These are phyloP conservation scores for Epichloe elymi DNA, from an alignment of 2,329 filamentous ascomycete genomes.

Conservation along the genomic window DNA sequence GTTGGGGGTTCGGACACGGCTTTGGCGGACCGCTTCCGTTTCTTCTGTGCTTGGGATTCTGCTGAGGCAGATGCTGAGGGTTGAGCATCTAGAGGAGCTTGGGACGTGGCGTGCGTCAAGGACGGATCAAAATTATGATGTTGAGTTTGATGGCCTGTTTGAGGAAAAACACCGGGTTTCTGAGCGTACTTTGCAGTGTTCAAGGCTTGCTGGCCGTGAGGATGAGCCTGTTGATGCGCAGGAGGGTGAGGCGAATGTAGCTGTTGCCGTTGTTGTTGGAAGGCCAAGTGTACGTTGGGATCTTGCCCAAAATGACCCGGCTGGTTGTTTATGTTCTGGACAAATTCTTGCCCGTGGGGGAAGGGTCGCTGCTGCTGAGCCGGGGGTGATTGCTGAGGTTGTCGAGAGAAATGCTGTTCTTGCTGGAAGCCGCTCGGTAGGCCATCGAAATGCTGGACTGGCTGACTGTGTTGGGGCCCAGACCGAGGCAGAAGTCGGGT, in stretches of 20 bases:
- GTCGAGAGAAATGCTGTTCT: conserved; percentile 14
- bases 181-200: conserved; percentile 7
- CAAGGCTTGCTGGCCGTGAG: conserved; percentile 13
- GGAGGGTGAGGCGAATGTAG: conserved; percentile 5
- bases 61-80: conserved; percentile 4
- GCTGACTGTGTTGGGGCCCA: conserved; percentile 19
- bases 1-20: background rate
- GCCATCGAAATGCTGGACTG: conserved; percentile 20
- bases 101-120: conserved; percentile 1
- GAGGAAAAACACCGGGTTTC: background rate
- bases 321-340: conserved; percentile 4
- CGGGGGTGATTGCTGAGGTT: conserved; percentile 18
- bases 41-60: conserved; percentile 21
- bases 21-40: conserved; percentile 24
- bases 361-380: conserved; percentile 2
- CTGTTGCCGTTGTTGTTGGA: conserved; percentile 9
- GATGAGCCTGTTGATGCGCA: conserved; percentile 14
- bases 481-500: conserved; percentile 21
- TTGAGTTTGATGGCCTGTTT: conserved; percentile 7
- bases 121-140: conserved; percentile 2
- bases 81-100: background rate
- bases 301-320: conserved; percentile 4
- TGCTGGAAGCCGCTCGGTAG: conserved; percentile 15
- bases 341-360: conserved; percentile 4
- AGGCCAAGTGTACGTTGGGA: conserved; percentile 2